Base-by-base conservation (phyloP, 2,329 filamentous ascomycete species). In the Aspergillus hortae region DNA sequence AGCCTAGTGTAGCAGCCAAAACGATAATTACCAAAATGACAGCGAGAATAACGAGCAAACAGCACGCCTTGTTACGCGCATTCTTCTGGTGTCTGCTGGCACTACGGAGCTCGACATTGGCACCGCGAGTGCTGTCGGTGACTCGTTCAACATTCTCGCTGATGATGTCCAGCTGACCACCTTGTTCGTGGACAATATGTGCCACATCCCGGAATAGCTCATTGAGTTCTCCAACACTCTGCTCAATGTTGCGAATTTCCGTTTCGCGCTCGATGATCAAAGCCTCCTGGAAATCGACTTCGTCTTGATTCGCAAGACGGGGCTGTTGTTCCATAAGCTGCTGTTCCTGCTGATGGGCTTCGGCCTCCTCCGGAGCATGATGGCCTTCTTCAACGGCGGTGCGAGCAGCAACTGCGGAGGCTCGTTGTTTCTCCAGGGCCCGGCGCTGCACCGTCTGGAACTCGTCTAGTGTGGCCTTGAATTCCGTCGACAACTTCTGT, bases 121-220 rank as follows among this genome's bases (percentile, higher is more conserved):
- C 95, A 36, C 90, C 90, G 49, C 85, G 80, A 11, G 91, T 95
- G 66, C 95, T 87, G 53, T 87, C 84, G 55, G 87, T 82, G 43
- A 92, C 89, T 56, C 86, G 86, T 70, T 94, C 85, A 6, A 97
- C 90, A 62, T 96, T 96, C 61, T 90, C 87, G 56, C 85, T 86
- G 63, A 99, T 95, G 15, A 89, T 89, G 66, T 92, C 88, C 27
- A 99, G 78, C 72, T 89, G 84, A 62, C 90, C 89, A 46, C 94
- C 94, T 74, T 99, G 94, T 74, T 97, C 92, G 55, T 85, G 85
- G 46, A 99, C 92, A 71, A 99, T 96, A 71, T 96, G 91, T 44
- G 92, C 94, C n/a, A 99, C 91, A 76, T 99, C 92, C 57, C 92
- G 83, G 79, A 99, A 99, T 41, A 99, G 81, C 66, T 97, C 94